These are phyloP conservation scores for Sugiyamaella qingdaonensis DNA, from an alignment of 805 yeast species.

Conservation along the genomic window DNA sequence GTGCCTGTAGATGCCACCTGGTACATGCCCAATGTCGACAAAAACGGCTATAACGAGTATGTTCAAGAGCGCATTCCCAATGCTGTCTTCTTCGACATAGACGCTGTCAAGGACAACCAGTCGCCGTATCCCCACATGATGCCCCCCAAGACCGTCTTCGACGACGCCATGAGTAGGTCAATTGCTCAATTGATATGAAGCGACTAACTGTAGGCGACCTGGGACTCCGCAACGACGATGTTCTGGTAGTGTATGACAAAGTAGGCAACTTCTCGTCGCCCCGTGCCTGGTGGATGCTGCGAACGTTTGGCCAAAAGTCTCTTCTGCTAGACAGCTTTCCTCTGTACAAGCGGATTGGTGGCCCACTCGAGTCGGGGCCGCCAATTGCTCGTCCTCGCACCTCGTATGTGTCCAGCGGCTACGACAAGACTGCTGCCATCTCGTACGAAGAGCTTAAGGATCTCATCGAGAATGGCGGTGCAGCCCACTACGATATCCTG, in stretches of 20 bases:
- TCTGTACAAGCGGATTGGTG: conserved; percentile 44
- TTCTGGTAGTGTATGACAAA: conserved; percentile 77
- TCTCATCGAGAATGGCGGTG: conserved; percentile 46
- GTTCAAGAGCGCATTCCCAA: conserved; percentile 60
- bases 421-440: conserved; percentile 49
- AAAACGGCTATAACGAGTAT: conserved; percentile 45
- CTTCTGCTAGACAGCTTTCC: conserved; percentile 66
- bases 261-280: conserved; percentile 84
- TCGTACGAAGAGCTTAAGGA: conserved; percentile 61
- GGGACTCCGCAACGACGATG: conserved; percentile 42
- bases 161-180: conserved; percentile 33
- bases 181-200: not conserved
- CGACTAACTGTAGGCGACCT: conserved; percentile 15
- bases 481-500: conserved; percentile 46
- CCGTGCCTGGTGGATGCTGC: conserved; percentile 87
- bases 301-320: conserved; percentile 73
- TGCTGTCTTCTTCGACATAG: conserved; percentile 76
- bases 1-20: conserved; percentile 79
- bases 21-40: conserved; percentile 77
- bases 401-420: conserved; percentile 28
- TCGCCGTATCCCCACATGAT: conserved; percentile 88
- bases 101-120: conserved; percentile 52
- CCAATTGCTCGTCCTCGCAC: conserved; percentile 20
- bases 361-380: conserved; percentile 41
- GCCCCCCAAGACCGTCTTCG: conserved; percentile 59